phyloP scores from a whole-genome alignment of 2,329 filamentous ascomycete genomes.

The Arthroderma sp. region DNA sequence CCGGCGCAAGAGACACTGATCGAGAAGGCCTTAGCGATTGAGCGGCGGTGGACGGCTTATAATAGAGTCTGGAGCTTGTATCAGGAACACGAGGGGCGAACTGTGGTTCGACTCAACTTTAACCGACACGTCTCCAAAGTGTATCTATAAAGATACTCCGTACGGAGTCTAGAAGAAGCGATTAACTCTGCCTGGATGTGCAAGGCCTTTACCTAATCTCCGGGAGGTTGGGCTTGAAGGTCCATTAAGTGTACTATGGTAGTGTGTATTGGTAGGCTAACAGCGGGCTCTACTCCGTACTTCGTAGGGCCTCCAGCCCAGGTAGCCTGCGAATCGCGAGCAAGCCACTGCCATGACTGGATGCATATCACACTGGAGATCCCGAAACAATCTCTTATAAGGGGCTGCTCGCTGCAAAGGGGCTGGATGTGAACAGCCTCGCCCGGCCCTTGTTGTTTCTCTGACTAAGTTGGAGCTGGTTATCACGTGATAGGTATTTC shows the following conservation, averaged over 20 bases:
- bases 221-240: neutral
- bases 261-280: neutral
- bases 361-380: neutral
- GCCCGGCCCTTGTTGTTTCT: too few species aligned
- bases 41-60: neutral
- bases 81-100: neutral
- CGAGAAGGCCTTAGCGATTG: slow-evolving; percentile 3
- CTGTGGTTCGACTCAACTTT: neutral
- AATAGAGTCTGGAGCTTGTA: neutral
- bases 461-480: too few species aligned
- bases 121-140: neutral
- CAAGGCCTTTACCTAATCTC: neutral
- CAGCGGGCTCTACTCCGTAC: neutral
- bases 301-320: neutral
- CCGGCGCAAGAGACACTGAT: neutral
- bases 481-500: too few species aligned
- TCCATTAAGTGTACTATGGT: too few species aligned
- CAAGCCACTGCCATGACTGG: neutral
- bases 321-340: neutral
- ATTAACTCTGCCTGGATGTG: neutral
- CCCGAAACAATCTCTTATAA: neutral
- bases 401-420: neutral
- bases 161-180: too few species aligned
- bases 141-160: neutral
- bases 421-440: too few species aligned